Conservation (phyloP, 1,284 basidiomycete species). For the Mycena citricolor region DNA sequence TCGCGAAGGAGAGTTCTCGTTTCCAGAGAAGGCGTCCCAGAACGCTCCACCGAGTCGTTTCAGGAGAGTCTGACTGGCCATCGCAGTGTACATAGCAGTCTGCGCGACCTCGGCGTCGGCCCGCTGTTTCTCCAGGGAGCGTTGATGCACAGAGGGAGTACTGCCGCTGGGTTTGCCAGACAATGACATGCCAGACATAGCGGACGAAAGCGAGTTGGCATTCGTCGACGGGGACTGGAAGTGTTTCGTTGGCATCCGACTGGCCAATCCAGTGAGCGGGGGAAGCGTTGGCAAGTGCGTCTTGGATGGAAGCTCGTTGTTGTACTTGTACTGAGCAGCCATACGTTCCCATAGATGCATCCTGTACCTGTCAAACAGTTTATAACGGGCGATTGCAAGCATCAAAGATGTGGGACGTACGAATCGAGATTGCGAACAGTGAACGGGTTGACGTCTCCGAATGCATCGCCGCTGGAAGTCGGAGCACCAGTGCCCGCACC, state of each 20-base stretch:
- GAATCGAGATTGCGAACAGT: constrained; percentile 81
- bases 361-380: constrained; percentile 47
- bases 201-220: too few relatives aligned
- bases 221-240: constrained; percentile 35
- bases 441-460: constrained; percentile 76
- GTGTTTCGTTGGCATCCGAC: constrained; percentile 55
- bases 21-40: constrained; percentile 77
- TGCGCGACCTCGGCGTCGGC: constrained; percentile 28
- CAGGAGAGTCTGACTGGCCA: constrained; percentile 71
- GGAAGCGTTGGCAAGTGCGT: constrained; percentile 26
- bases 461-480: constrained; percentile 55
- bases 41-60: constrained; percentile 68
- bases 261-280: constrained; percentile 48
- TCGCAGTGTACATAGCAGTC: constrained; percentile 53
- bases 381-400: constrained; percentile 11
- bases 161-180: constrained; percentile 26
- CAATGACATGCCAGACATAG: constrained; percentile 21
- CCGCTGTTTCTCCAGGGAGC: constrained; percentile 25
- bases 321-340: constrained; percentile 46
- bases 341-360: constrained; percentile 89
- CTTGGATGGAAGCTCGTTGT: too few relatives aligned
- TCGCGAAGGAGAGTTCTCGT: constrained; percentile 23
- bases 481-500: constrained; percentile 14
- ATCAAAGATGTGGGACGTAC: constrained; percentile 43
- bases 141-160: constrained; percentile 17